A percentile compares a stretch with the other conserved stretches of the same genome.
Conservation (phyloP, 2,329 filamentous ascomycete species). For the Parastagonospora avenae region DNA sequence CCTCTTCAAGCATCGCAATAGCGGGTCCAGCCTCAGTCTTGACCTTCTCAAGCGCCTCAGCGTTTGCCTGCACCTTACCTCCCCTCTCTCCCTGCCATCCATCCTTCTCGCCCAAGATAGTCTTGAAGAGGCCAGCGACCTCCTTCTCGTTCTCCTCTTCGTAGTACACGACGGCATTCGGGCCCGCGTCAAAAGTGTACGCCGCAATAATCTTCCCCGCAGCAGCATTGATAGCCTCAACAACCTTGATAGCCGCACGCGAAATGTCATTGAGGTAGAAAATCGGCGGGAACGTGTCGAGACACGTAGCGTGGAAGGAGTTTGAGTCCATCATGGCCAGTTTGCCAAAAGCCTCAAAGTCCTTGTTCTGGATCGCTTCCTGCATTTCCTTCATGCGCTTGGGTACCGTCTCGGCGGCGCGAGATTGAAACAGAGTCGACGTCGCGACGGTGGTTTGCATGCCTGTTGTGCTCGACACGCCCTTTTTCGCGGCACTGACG, state of each 20-base stretch:
- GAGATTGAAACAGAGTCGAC: slow-evolving; percentile 80
- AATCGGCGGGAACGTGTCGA: slow-evolving; percentile 95
- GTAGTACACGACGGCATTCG: slow-evolving; percentile 97
- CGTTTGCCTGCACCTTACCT: slow-evolving; percentile 56
- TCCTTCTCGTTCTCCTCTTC: slow-evolving; percentile 74
- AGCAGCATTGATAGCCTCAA: slow-evolving; percentile 83
- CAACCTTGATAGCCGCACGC: slow-evolving; percentile 81
- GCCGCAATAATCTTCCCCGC: slow-evolving; percentile 83
- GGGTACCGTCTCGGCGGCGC: slow-evolving; percentile 78
- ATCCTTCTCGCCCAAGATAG: slow-evolving; percentile 64
- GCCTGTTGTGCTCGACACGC: slow-evolving; percentile 86
- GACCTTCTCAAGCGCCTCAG: slow-evolving; percentile 66
- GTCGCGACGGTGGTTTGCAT: slow-evolving; percentile 98
- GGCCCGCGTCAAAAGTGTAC: slow-evolving; percentile 97
- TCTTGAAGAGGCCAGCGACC: slow-evolving; percentile 80
- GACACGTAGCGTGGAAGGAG: slow-evolving; percentile 91
- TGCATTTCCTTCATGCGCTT: slow-evolving; percentile 84
- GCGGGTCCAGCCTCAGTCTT: slow-evolving; percentile 52
- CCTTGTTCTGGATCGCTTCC: slow-evolving; percentile 73
- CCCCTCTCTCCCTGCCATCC: slow-evolving; percentile 71
- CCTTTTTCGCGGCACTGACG: slow-evolving; percentile 92
- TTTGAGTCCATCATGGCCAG: slow-evolving; percentile 98
- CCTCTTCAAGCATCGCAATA: slow-evolving; percentile 65
- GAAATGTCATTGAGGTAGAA: slow-evolving; percentile 98
- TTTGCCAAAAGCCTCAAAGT: slow-evolving; percentile 86